These are phyloP conservation scores for Botrytis elliptica DNA, from an alignment of 2,329 filamentous ascomycete species.

Conservation along the genomic window DNA sequence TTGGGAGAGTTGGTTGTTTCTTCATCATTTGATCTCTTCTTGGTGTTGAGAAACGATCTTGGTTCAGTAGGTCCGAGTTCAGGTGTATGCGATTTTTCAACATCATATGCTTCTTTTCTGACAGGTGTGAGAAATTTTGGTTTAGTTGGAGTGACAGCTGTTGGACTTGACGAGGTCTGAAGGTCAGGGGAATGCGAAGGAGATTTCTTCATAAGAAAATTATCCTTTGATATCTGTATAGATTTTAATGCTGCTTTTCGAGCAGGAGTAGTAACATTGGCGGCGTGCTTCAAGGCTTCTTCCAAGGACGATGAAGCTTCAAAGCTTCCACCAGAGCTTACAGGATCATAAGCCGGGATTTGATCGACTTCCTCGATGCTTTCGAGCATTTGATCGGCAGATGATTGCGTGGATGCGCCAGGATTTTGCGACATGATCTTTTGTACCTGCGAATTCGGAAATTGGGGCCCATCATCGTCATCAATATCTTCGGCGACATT, in stretches of 20 bases:
- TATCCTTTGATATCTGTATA: neutral
- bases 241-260: constrained; percentile 8
- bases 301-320: constrained; percentile 39
- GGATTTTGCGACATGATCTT: constrained; percentile 24
- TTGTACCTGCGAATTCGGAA: constrained; percentile 30
- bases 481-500: constrained; percentile 43
- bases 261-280: neutral
- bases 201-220: constrained; percentile 6
- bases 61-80: neutral
- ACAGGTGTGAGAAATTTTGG: neutral
- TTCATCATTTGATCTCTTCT: constrained; percentile 25
- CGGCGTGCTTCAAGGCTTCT: constrained; percentile 35
- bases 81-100: neutral
- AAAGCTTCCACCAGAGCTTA: constrained; percentile 33
- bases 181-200: neutral
- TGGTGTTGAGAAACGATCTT: neutral
- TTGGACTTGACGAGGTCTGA: neutral
- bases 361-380: constrained; percentile 17
- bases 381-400: constrained; percentile 17
- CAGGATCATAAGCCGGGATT: constrained; percentile 14
- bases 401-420: constrained; percentile 14
- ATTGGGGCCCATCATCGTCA: constrained; percentile 43
- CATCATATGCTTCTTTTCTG: neutral
- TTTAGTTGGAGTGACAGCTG: neutral
- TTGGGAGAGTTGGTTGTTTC: constrained; percentile 29